phyloP scores from a whole-genome alignment of 2,329 filamentous ascomycete species.

The Capronia epimyces region DNA sequence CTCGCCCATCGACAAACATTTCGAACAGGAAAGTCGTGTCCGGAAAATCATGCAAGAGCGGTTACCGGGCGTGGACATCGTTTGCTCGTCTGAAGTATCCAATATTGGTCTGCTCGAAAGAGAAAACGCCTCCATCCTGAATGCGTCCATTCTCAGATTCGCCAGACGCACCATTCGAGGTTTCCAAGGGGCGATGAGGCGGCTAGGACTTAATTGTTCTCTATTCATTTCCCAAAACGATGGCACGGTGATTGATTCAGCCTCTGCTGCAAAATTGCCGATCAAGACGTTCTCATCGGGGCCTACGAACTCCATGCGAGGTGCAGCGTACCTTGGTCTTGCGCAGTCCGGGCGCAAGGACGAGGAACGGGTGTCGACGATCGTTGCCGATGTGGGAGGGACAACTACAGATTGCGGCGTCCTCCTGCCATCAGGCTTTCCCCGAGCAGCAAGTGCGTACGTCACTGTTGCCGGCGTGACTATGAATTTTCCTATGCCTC shows the following conservation, averaged over 20 bases:
- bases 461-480: conserved; percentile 55
- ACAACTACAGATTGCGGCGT: conserved; percentile 58
- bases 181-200: conserved; percentile 50
- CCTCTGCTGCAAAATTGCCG: conserved; percentile 51
- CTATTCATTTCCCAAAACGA: conserved; percentile 61
- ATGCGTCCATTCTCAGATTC: conserved; percentile 56
- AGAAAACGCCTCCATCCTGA: conserved; percentile 61
- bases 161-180: conserved; percentile 53
- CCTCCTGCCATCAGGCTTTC: conserved; percentile 55
- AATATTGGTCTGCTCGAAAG: conserved; percentile 42
- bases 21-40: conserved; percentile 40
- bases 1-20: conserved; percentile 43
- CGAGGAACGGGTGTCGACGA: conserved; percentile 26
- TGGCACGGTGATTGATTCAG: conserved; percentile 54
- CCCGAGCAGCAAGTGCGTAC: conserved; percentile 54
- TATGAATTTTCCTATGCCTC: conserved; percentile 55
- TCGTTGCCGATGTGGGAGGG: conserved; percentile 48
- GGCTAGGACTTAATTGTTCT: conserved; percentile 49
- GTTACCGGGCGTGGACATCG: conserved; percentile 36
- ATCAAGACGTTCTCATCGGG: conserved; percentile 59
- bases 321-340: conserved; percentile 53
- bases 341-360: conserved; percentile 5
- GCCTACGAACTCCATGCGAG: conserved; percentile 59
- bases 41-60: conserved; percentile 36
- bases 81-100: conserved; percentile 43